Percentiles rank a stretch among this genome's conserved stretches.
These are phyloP conservation scores for Talaromyces sp. DNA, from an alignment of 2,329 filamentous ascomycete genomes.

Conservation along the genomic window DNA sequence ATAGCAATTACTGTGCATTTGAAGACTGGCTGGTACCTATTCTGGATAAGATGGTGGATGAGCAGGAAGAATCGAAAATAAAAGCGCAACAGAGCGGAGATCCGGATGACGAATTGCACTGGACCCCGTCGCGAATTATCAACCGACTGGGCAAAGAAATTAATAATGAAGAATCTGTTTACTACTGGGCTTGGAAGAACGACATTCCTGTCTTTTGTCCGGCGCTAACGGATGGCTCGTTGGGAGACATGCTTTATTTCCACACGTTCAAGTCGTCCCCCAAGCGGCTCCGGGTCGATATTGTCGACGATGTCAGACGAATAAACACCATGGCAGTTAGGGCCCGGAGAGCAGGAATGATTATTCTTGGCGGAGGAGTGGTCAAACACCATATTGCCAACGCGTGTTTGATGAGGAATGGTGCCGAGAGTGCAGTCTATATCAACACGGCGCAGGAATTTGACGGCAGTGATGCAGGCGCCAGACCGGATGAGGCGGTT, in stretches of 20 bases:
- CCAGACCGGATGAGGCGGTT: constrained; percentile 90
- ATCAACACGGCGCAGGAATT: constrained; percentile 98
- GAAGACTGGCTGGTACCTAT: constrained; percentile 98
- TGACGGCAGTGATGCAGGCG: constrained; percentile 93
- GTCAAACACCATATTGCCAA: constrained; percentile 99
- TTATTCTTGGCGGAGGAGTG: constrained; percentile 89
- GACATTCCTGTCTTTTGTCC: constrained; percentile 96
- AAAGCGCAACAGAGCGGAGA: constrained; percentile 39
- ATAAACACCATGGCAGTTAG: constrained; percentile 90
- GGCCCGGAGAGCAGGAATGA: constrained; percentile 87
- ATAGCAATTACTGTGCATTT: constrained; percentile 95
- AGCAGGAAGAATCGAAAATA: constrained; percentile 77
- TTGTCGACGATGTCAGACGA: constrained; percentile 86
- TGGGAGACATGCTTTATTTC: constrained; percentile 98
- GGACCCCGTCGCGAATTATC: constrained; percentile 93
- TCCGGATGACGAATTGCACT: constrained; percentile 67
- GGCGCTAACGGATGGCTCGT: constrained; percentile 86
- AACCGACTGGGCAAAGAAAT: constrained; percentile 88
- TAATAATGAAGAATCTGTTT: constrained; percentile 84
- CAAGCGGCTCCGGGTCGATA: constrained; percentile 75
- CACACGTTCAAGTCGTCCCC: constrained; percentile 91
- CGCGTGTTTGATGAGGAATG: constrained; percentile 94
- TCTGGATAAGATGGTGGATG: constrained; percentile 86
- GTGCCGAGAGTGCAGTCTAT: constrained; percentile 93
- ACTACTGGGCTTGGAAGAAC: constrained; percentile 98